Conservation (phyloP, 805 yeast genomes). For the Tetrapisispora namnaoensis region DNA sequence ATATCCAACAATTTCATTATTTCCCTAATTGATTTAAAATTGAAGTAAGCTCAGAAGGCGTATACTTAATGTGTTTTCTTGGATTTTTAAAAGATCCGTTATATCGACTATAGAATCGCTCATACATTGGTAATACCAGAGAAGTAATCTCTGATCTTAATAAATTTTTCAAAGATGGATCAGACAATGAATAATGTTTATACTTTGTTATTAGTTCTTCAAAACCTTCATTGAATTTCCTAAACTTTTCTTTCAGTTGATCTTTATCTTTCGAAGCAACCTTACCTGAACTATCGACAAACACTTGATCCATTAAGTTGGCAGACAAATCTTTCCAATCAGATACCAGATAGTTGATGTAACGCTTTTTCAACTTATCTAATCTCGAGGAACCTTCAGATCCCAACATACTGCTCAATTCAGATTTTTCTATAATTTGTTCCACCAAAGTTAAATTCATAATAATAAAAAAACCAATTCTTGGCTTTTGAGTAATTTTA, state of each 20-base stretch:
- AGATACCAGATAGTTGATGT: constrained; percentile 56
- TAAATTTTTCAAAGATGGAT: constrained; percentile 50
- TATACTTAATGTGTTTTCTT: constrained; percentile 29
- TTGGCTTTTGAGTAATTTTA: constrained; percentile 27
- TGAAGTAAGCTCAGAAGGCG: constrained; percentile 25
- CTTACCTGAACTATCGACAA: constrained; percentile 39
- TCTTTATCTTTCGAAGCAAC: constrained; percentile 60
- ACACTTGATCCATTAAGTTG: constrained; percentile 68
- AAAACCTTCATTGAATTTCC: constrained; percentile 70
- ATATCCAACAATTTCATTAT: constrained; percentile 1
- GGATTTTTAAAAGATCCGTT: constrained; percentile 29
- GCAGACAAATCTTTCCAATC: constrained; percentile 79
- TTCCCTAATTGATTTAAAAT: constrained; percentile 21
- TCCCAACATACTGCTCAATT: constrained; percentile 46
- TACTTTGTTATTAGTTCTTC: constrained; percentile 66
- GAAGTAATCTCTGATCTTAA: constrained; percentile 60
- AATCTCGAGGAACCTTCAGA: constrained; percentile 49
- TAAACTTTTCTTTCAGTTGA: constrained; percentile 72
- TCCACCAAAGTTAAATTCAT: constrained; percentile 69
- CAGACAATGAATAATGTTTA: constrained; percentile 55
- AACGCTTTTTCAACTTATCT: constrained; percentile 61
- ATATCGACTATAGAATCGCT: constrained; percentile 67
- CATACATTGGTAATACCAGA: constrained; percentile 73
- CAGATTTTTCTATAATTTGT: constrained; percentile 54
- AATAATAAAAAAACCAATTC: constrained; percentile 59